Evolutionary conservation across 257 asterid genomes (phyloP), one percentile per base, ranked within the genome.

Genomic region (Marsdenia floribunda): DNA sequence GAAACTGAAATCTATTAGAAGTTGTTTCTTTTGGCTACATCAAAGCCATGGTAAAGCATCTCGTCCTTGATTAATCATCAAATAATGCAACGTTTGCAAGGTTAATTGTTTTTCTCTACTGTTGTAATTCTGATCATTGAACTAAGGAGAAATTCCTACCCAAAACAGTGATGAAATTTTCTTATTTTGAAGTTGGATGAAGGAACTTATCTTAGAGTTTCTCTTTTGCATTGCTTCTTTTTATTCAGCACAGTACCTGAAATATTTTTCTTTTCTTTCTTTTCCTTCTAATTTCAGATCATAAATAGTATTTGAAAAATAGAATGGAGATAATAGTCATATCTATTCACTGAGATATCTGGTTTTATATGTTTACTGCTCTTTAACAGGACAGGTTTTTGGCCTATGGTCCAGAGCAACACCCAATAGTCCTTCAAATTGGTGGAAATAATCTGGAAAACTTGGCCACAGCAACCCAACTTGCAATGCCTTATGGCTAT

Each of bases 391-490:
- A 94, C 78, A 84, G 85, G 78, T 94, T 87, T 79, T 88, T 94
- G 91, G 96, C 88, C 60, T 94, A 83, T 87, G 89, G 93, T 73
- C 92, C 87, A 3, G 97, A 92, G 82, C 97, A 94, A 75, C 98
- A 94, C 81, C 98, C 98, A 54, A 90, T 94, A 81, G 96, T 87
- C 76, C 98, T 94, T 83, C 98, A 94, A 77, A 89, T 94, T 73
- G 98, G 98, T 67, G 97, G 97, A 82, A 92, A 81, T 80, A 91
- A 94, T 84, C 82, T 94, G 89, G 87, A 85, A 66, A 94, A 90
- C 86, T 77, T 94, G 74, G 97, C 95, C 75, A 92, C 88, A 83
- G 98, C 98, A 21, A 83, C 88, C 77, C 87, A 90, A 82, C 92
- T 94, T 85, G 97, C 98, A 38, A 74, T 82, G 68, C 71, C 97